Evolutionary conservation across 176 grass and related monocot species (phyloP).

Genomic region (Saccharum officinarum): DNA sequence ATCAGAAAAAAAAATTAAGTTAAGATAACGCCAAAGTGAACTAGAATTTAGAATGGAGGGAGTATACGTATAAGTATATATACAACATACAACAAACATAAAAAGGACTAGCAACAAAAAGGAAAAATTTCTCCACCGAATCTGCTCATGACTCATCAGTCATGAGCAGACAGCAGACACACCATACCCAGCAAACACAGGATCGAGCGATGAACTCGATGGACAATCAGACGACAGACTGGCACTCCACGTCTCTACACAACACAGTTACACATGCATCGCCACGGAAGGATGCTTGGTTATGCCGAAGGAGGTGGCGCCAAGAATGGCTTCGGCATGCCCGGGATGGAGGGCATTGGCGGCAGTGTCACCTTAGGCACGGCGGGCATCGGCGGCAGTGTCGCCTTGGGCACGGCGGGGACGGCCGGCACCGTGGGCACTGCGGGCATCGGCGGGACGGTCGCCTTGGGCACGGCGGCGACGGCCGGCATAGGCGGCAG

Average conservation of each 20-base stretch:
- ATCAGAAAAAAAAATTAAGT: not conserved
- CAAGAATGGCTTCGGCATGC: constrained; percentile 6
- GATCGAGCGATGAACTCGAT: not conserved
- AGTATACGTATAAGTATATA: too few species aligned
- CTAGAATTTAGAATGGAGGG: too few species aligned
- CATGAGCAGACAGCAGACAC: not conserved
- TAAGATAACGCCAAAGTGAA: too few species aligned
- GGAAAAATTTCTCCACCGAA: too few species aligned
- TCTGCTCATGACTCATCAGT: too few species aligned
- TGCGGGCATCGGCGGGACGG: constrained; percentile 7
- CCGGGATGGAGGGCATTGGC: constrained; percentile 6
- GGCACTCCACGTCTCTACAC: not conserved
- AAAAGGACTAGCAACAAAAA: not conserved
- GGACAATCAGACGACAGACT: not conserved
- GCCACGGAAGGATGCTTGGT: not conserved
- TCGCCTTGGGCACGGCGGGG: not conserved
- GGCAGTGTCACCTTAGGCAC: not conserved
- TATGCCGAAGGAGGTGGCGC: constrained; percentile 30
- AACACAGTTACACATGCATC: not conserved
- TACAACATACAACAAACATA: too few species aligned
- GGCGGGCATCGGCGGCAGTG: not conserved
- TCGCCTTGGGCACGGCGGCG: not conserved
- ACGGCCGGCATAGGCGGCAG: not conserved
- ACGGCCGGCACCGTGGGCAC: not conserved
- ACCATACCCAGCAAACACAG: not conserved